A percentile compares a stretch with the other conserved stretches of the same genome.
phyloP scores from a whole-genome alignment of 139 green algal species.

The Ostreobium quekettii region DNA sequence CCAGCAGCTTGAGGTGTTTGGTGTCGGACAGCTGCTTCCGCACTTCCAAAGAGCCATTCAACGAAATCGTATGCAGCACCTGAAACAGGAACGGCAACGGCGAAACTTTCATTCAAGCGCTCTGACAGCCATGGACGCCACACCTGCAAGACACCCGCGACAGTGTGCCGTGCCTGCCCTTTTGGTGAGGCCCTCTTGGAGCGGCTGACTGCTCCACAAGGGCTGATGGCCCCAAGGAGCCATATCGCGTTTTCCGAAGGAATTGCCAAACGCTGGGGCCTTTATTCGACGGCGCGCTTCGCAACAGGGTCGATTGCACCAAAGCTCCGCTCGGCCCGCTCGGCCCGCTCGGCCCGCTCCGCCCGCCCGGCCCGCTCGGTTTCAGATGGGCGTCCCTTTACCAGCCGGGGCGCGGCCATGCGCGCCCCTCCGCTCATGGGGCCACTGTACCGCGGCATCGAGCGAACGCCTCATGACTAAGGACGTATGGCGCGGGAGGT shows the following conservation, averaged over 20 bases:
- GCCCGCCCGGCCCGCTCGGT: too few species aligned
- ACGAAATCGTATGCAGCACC: conserved; percentile 7
- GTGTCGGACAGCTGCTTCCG: conserved; percentile 1
- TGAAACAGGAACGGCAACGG: background rate
- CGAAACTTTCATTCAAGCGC: background rate
- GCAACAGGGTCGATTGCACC: too few species aligned
- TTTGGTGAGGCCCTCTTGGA: background rate
- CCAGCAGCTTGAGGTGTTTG: background rate
- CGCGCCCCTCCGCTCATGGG: too few species aligned
- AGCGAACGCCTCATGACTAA: too few species aligned
- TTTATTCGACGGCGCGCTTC: too few species aligned
- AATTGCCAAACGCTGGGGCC: background rate
- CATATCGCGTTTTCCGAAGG: background rate
- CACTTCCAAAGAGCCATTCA: conserved; percentile 1
- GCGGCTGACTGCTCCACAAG: background rate
- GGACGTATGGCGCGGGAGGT: too few species aligned
- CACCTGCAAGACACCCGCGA: background rate
- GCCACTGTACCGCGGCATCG: too few species aligned
- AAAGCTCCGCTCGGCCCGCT: too few species aligned
- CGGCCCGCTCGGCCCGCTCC: too few species aligned
- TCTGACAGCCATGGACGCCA: background rate
- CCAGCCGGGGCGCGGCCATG: too few species aligned
- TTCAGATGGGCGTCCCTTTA: too few species aligned
- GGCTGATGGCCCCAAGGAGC: background rate
- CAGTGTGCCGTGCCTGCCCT: too few species aligned